Base-by-base conservation (phyloP, 1,284 basidiomycete species). In the Acaromyces ingoldii region DNA sequence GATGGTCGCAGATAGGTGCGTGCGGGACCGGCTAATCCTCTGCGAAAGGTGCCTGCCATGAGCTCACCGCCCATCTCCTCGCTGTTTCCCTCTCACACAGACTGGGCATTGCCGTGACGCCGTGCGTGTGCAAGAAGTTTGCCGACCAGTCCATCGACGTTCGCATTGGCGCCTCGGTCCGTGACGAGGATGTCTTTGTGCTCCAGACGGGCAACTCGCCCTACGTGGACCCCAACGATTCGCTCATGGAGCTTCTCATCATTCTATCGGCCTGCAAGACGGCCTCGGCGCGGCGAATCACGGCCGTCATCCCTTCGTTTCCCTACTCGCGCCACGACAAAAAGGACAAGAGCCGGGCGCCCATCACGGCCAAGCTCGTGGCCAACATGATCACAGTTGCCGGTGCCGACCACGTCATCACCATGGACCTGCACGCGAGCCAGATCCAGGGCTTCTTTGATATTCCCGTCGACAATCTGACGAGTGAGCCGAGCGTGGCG, bases 371-470 rank as follows among this genome's bases (percentile, higher is more conserved):
- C 53, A 98, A 98, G 81, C 84, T 98, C 52, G 90, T 92, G 30
- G 93, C 93, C 41, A 98, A 97, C 78, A 92, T 98, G 85, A 82
- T 98, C 55, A 88, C 86, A 36, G 89, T 95, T 24, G 93, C 95
- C 13, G 93, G 93, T 26, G 92, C 90, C 65, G 92, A 98, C 80
- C 93, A 98, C 76, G 89, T 98, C 71, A 98, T 98, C 72, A 98
- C 93, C 19, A 92, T 98, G 85, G 93, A 98, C 76, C 81, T 98
- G 36, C 93, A 98, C 76, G 95, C 93, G 10, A 91, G 88, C 65
- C 93, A 98, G 80, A 97, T 98, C 62, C 93, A 98, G 77, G 93
- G 93, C 10, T 98, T 98, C 81, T 98, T 98, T 75, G 91, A 98
- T 77, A 92, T 98, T 65, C 95, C 93, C 15, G 92, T 96, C 52